These are phyloP conservation scores for Avena sativa DNA, from an alignment of 176 grass and related monocot species.

Conservation along the genomic window DNA sequence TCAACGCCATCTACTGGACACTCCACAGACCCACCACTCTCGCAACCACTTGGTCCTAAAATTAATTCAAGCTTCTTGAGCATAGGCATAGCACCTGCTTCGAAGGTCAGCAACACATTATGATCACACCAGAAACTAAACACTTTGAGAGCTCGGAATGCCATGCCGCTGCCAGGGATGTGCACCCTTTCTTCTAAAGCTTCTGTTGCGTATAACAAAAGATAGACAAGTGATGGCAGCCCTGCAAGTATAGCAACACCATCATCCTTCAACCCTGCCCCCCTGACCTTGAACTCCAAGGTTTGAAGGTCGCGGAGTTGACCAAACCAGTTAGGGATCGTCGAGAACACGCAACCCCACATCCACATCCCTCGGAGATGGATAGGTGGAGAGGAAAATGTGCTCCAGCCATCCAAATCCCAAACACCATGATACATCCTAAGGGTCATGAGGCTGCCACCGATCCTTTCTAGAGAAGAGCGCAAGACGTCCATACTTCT, in stretches of 20 bases:
- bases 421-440: fast-evolving
- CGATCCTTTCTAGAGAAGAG: neutral
- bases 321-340: neutral
- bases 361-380: neutral
- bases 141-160: neutral
- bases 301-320: neutral
- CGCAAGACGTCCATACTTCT: neutral
- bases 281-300: neutral
- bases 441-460: neutral
- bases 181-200: too few species aligned
- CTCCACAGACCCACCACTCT: neutral
- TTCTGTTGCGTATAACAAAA: too few species aligned
- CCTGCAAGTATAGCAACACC: neutral
- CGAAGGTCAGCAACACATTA: neutral
- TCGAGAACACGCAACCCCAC: neutral
- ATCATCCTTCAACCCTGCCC: neutral
- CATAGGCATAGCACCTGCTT: neutral
- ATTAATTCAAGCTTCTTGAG: neutral
- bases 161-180: too few species aligned
- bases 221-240: too few species aligned
- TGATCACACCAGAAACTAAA: fast-evolving
- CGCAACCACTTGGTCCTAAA: neutral
- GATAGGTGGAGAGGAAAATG: neutral
- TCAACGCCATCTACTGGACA: neutral
- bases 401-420: neutral